These are phyloP conservation scores for Epichloe sylvatica DNA, from an alignment of 2,329 filamentous ascomycete species.

Conservation along the genomic window DNA sequence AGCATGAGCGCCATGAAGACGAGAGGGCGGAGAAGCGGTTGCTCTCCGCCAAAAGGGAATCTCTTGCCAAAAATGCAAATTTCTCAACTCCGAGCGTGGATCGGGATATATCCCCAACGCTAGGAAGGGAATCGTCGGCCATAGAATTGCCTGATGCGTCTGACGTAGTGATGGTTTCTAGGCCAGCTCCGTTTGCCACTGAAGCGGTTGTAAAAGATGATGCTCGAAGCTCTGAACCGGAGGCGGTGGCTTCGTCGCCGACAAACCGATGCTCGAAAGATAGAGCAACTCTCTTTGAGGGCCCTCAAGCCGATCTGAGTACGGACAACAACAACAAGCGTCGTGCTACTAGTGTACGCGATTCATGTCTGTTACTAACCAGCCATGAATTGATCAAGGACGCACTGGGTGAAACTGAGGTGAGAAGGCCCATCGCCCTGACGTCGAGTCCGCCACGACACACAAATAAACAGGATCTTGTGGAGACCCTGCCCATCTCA, in stretches of 20 bases:
- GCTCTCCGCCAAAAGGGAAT: conserved; percentile 14
- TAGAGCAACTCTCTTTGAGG: conserved; percentile 8
- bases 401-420: background rate
- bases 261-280: background rate
- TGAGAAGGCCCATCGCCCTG: background rate
- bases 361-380: background rate
- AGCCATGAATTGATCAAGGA: background rate
- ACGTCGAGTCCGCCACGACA: background rate
- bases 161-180: background rate
- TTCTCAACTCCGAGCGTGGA: background rate
- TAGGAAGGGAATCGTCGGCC: background rate
- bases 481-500: conserved; percentile 4
- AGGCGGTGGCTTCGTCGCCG: background rate
- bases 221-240: background rate
- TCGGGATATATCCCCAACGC: background rate
- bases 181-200: no score
- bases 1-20: conserved; percentile 28
- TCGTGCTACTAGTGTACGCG: background rate
- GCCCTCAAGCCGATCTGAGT: conserved; percentile 10
- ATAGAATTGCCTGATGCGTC: background rate
- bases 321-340: conserved; percentile 3
- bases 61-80: background rate
- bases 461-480: background rate
- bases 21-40: conserved; percentile 22
- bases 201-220: background rate